Base-by-base conservation (phyloP, 371 early-diverging fungal genomes). In the Lichtheimia ornata region DNA sequence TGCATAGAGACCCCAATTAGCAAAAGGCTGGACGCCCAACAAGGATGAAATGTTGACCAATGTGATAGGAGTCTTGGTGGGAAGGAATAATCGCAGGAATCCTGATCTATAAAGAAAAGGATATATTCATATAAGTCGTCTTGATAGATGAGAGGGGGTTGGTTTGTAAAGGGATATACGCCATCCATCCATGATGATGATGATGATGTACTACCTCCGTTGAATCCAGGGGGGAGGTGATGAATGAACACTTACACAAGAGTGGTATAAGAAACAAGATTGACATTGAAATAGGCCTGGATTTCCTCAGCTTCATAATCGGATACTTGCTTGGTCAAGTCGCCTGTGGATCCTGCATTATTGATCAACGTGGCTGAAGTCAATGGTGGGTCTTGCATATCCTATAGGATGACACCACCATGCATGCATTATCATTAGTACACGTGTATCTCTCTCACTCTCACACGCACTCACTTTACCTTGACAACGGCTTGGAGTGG, bases 1-100 rank as follows among this genome's bases (percentile, higher is more conserved):
- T n/a, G 90, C 87, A 72, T 97, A 97, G 5, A 94, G 72, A 4
- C 89, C 86, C 94, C 92, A 93, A 70, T 90, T 79, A 25, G 91
- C 75, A 66, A 89, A 92, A 4, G 93, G 74, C 63, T 88, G 67
- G 9, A 95, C 76, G 3, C 94, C 97, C 9, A 93, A 72, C 35
- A 96, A 68, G 5, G 93, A 92, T n/a, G 94, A 92, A 24, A 94
- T 88, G 54, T 92, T 94, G 49, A 95, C 89, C 4, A 95, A 62
- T n/a, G 72, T 70, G 11, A 80, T 72, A 58, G 41, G 50, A 11
- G 5, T 58, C 41, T n/a, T n/a, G 50, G 30, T 40, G 20, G 59
- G 59, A 17, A 27, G 41, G 18, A 60, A 68, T 5, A 69, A 20
- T 13, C 55, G 58, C 42, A 73, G 64, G 54, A 71, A 73, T 12